Evolutionary conservation across 495 filamentous ascomycete species (phyloP).

Genomic region (Peziza echinospora): DNA sequence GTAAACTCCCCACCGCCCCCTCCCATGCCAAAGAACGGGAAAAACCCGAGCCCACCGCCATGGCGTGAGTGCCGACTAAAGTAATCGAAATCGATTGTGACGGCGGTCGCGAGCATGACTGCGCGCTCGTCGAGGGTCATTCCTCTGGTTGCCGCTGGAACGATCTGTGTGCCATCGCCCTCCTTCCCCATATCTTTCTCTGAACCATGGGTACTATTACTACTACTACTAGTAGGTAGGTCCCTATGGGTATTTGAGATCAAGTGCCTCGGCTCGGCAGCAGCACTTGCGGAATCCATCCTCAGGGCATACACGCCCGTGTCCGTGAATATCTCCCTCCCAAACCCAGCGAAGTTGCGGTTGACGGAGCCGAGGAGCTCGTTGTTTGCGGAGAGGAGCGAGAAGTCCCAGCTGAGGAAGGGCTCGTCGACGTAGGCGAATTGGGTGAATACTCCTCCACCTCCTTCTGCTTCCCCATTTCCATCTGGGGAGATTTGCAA

Average conservation of each 20-base stretch:
- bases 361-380: slow-evolving; percentile 40
- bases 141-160: slow-evolving; percentile 19
- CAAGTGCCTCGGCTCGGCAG: slow-evolving; percentile 22
- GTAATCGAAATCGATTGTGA: slow-evolving; percentile 52
- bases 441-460: slow-evolving; percentile 31
- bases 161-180: slow-evolving; percentile 2
- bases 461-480: slow-evolving; percentile 7
- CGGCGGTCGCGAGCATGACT: slow-evolving; percentile 49
- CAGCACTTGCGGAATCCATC: slow-evolving; percentile 40
- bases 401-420: slow-evolving; percentile 38
- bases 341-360: slow-evolving; percentile 45
- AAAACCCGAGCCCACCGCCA: slow-evolving; percentile 21
- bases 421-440: slow-evolving; percentile 42
- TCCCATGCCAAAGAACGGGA: background rate
- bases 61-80: slow-evolving; percentile 38
- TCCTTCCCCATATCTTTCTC: slow-evolving; percentile 2
- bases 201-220: no score
- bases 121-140: slow-evolving; percentile 54
- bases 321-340: slow-evolving; percentile 50
- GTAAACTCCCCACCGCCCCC: background rate
- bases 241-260: slow-evolving; percentile 19
- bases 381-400: slow-evolving; percentile 27
- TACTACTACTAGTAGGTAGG: no score
- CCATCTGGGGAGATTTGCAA: no score
- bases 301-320: slow-evolving; percentile 47